Percentiles rank a stretch among this genome's conserved stretches.
These are phyloP conservation scores for Acacia crassicarpa DNA, from an alignment of 306 rosid species.

Conservation along the genomic window DNA sequence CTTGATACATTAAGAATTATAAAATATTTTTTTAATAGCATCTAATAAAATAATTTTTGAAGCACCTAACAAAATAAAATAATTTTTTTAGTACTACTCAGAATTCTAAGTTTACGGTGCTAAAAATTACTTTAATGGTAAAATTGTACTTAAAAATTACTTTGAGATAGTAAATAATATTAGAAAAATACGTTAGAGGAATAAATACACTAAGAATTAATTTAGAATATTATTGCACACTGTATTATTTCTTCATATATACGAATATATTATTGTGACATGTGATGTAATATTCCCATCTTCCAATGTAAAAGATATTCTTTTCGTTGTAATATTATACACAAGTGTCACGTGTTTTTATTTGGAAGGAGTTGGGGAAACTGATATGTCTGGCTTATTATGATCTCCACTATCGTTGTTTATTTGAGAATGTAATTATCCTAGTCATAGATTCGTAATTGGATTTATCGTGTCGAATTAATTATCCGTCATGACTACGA, in stretches of 20 bases:
- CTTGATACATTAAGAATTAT: no score
- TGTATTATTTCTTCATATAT: background rate
- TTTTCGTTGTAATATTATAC: background rate
- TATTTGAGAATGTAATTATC: constrained; percentile 7
- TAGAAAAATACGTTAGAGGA: no score
- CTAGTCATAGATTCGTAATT: constrained; percentile 2
- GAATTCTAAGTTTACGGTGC: no score
- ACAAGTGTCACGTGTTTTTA: constrained; percentile 43
- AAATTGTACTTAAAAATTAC: no score
- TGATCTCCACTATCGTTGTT: no score
- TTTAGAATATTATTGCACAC: background rate
- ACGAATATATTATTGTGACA: background rate
- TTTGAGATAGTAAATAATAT: no score
- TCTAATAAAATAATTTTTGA: no score
- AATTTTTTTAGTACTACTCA: no score
- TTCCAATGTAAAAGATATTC: background rate
- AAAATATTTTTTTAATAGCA: no score
- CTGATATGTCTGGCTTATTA: background rate
- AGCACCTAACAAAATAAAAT: no score
- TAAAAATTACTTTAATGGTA: no score
- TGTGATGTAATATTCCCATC: background rate
- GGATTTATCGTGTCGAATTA: background rate
- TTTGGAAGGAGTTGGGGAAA: constrained; percentile 31
- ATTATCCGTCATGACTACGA: background rate
- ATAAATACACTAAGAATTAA: no score